A percentile compares a stretch with the other conserved stretches of the same genome.
These are phyloP conservation scores for Backusella tarrabulga DNA, from an alignment of 192 early-diverging fungal species.

Conservation along the genomic window DNA sequence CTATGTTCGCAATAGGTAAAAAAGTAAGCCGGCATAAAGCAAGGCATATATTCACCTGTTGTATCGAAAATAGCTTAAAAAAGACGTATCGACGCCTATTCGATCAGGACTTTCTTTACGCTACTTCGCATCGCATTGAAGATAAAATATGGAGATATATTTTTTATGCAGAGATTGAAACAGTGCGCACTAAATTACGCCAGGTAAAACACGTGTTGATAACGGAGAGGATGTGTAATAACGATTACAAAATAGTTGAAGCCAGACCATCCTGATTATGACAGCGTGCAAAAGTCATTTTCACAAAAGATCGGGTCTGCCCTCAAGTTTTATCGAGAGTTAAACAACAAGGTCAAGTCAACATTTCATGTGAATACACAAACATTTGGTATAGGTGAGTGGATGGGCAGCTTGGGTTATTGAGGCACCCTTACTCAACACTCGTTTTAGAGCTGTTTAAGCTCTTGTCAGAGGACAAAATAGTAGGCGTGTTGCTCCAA, in stretches of 20 bases:
- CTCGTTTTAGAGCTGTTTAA: slow-evolving; percentile 21
- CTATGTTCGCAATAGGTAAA: slow-evolving; percentile 29
- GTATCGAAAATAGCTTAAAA: slow-evolving; percentile 38
- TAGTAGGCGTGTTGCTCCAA: slow-evolving; percentile 37
- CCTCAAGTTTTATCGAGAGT: slow-evolving; percentile 54
- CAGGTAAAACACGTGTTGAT: slow-evolving; percentile 33
- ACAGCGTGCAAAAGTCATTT: slow-evolving; percentile 34
- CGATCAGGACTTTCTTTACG: slow-evolving; percentile 43
- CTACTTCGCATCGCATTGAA: slow-evolving; percentile 49
- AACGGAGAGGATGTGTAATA: not conserved
- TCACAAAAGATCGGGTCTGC: slow-evolving; percentile 46
- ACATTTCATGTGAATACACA: slow-evolving; percentile 46
- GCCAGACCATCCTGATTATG: not conserved
- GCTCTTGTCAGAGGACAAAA: slow-evolving; percentile 12
- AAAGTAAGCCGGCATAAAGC: not conserved
- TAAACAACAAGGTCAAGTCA: slow-evolving; percentile 45
- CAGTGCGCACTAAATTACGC: slow-evolving; percentile 45
- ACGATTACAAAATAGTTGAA: not conserved
- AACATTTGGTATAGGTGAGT: slow-evolving; percentile 45
- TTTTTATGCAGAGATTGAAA: slow-evolving; percentile 55
- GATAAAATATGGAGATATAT: slow-evolving; percentile 59
- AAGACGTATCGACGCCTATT: slow-evolving; percentile 46
- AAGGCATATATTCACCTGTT: not conserved
- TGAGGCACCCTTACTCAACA: too few relatives aligned
- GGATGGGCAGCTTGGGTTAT: too few relatives aligned